Evolutionary conservation across 23 red algal genomes (phyloP).

Genomic region (Gracilaria gracilis): DNA sequence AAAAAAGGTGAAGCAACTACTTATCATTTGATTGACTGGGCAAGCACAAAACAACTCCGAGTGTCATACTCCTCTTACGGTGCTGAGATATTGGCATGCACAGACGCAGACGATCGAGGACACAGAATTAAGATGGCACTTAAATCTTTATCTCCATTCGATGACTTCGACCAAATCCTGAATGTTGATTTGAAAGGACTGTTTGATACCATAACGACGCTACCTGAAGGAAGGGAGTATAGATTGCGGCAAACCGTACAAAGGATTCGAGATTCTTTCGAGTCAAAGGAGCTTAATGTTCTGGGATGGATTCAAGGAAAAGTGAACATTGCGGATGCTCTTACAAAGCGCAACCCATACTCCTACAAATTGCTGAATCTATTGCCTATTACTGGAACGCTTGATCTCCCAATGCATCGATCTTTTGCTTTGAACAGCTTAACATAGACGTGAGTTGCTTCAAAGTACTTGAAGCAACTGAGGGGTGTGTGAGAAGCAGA

Average conservation of each 20-base stretch:
- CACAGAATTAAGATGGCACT: background rate
- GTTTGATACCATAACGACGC: constrained; percentile 35
- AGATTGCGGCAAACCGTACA: constrained; percentile 17
- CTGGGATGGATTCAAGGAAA: constrained; percentile 12
- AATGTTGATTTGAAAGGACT: constrained; percentile 11
- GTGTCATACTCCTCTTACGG: constrained; percentile 13
- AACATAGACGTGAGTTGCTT: too few species aligned
- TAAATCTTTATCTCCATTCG: background rate
- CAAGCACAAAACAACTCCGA: background rate
- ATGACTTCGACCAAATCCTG: background rate
- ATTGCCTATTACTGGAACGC: too few species aligned
- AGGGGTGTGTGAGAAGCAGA: too few species aligned
- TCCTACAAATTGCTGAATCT: background rate
- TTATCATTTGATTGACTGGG: constrained; percentile 26
- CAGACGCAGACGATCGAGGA: constrained; percentile 6
- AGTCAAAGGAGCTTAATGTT: background rate
- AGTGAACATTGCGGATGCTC: background rate
- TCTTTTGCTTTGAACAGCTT: too few species aligned
- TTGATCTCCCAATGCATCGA: too few species aligned
- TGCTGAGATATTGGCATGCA: constrained; percentile 33
- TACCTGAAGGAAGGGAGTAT: constrained; percentile 34
- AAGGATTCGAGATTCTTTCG: constrained; percentile 7
- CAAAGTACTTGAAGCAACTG: too few species aligned
- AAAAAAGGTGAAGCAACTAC: background rate
- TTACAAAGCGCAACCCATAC: background rate